Evolutionary conservation across 306 rosid genomes (phyloP).

Genomic region (Cucurbita argyrosperma): DNA sequence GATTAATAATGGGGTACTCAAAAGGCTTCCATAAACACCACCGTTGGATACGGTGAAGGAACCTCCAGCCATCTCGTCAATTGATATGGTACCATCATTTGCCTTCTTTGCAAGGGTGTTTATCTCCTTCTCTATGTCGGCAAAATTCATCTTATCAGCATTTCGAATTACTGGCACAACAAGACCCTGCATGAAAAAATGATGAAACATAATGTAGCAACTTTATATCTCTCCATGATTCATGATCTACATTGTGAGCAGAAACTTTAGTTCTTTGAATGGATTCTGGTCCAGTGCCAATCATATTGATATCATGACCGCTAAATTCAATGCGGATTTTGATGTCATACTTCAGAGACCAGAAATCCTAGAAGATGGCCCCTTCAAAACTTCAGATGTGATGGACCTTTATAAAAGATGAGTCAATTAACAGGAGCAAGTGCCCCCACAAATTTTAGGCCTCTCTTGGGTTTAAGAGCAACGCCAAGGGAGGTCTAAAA

Average conservation of each 20-base stretch:
- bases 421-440: not conserved
- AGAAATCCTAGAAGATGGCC: not conserved
- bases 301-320: not conserved
- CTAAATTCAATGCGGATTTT: not conserved
- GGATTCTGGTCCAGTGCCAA: not conserved
- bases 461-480: not conserved
- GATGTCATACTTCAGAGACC: not conserved
- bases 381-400: not conserved
- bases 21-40: conserved; percentile 78
- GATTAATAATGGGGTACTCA: conserved; percentile 77
- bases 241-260: not conserved
- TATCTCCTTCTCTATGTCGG: conserved; percentile 74
- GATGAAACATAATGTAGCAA: not conserved
- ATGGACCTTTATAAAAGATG: not conserved
- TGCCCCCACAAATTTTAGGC: not conserved
- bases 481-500: not conserved
- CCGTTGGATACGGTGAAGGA: conserved; percentile 75
- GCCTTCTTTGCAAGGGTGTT: conserved; percentile 69
- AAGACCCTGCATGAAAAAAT: conserved; percentile 35
- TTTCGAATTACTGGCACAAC: conserved; percentile 73
- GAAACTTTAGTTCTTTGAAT: not conserved
- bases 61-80: conserved; percentile 90
- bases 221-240: not conserved
- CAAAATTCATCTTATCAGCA: conserved; percentile 56
- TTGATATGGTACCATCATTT: conserved; percentile 51